A percentile compares a stretch with the other conserved stretches of the same genome.
Evolutionary conservation across 257 asterid species (phyloP).

Genomic region (Ocimum tenuiflorum): DNA sequence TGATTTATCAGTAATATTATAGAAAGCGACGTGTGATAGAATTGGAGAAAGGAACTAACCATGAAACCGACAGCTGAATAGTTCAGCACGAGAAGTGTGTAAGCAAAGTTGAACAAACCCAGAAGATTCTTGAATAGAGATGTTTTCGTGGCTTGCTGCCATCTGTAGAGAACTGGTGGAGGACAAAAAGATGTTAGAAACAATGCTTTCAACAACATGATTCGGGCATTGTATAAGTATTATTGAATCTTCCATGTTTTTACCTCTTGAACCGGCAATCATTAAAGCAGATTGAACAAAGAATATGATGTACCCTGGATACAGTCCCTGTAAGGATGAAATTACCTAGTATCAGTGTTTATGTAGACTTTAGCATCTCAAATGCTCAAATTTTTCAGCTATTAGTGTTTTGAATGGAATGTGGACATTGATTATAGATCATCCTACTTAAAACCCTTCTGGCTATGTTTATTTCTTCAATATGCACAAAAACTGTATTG

Average conservation of each 20-base stretch:
- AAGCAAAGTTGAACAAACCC: conserved; percentile 46
- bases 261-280: conserved; percentile 97
- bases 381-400: too few species aligned
- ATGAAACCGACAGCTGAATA: conserved; percentile 87
- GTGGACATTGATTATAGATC: too few species aligned
- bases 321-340: conserved; percentile 56
- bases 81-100: conserved; percentile 73
- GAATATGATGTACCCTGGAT: conserved; percentile 90
- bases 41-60: conserved; percentile 39
- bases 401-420: too few species aligned
- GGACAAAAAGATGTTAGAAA: conserved; percentile 22
- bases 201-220: too few species aligned
- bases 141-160: conserved; percentile 66
- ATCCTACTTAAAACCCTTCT: too few species aligned
- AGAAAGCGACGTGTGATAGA: not conserved
- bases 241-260: not conserved
- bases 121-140: conserved; percentile 39
- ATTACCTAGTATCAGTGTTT: not conserved
- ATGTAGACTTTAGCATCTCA: too few species aligned
- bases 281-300: conserved; percentile 76
- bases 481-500: too few species aligned
- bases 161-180: conserved; percentile 57
- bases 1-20: not conserved
- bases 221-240: too few species aligned
- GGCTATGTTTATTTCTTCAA: too few species aligned